Evolutionary conservation across 257 asterid species (phyloP).

Genomic region (Thymus mandschuricus): DNA sequence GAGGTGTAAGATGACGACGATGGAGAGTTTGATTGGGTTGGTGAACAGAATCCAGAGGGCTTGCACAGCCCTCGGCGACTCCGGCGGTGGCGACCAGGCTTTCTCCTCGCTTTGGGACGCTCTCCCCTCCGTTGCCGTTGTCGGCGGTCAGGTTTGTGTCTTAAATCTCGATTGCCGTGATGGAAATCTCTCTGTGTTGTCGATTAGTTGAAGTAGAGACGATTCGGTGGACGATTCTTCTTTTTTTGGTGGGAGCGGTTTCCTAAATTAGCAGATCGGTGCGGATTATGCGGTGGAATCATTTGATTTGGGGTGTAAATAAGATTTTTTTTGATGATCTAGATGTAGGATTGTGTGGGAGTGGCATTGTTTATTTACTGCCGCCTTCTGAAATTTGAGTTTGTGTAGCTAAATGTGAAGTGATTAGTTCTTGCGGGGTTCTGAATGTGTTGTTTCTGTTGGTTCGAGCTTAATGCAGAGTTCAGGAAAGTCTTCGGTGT

Average conservation of each 20-base stretch:
- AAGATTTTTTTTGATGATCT: slow-evolving; percentile 20
- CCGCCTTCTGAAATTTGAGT: background rate
- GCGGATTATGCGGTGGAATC: slow-evolving; percentile 14
- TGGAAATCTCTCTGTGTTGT: background rate
- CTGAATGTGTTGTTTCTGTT: slow-evolving; percentile 19
- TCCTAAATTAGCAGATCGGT: slow-evolving; percentile 44
- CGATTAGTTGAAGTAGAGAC: slow-evolving; percentile 4
- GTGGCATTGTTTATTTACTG: background rate
- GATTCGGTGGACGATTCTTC: background rate
- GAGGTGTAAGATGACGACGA: slow-evolving; percentile 60
- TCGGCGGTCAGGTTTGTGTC: slow-evolving; percentile 87
- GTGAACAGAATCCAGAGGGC: slow-evolving; percentile 95
- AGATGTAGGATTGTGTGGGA: slow-evolving; percentile 22
- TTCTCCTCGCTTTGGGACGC: slow-evolving; percentile 97
- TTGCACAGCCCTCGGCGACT: slow-evolving; percentile 92
- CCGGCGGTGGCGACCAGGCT: slow-evolving; percentile 82
- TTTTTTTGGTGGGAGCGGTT: slow-evolving; percentile 15
- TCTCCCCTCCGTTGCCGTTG: slow-evolving; percentile 94
- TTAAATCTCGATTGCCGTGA: background rate
- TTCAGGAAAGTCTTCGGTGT: slow-evolving; percentile 94
- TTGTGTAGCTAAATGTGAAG: background rate
- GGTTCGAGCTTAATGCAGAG: slow-evolving; percentile 60
- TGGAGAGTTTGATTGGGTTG: slow-evolving; percentile 93
- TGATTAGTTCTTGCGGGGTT: background rate
- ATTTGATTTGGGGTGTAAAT: slow-evolving; percentile 8